Evolutionary conservation across 163 green algal species (phyloP).

Genomic region (Scenedesmus sp.): DNA sequence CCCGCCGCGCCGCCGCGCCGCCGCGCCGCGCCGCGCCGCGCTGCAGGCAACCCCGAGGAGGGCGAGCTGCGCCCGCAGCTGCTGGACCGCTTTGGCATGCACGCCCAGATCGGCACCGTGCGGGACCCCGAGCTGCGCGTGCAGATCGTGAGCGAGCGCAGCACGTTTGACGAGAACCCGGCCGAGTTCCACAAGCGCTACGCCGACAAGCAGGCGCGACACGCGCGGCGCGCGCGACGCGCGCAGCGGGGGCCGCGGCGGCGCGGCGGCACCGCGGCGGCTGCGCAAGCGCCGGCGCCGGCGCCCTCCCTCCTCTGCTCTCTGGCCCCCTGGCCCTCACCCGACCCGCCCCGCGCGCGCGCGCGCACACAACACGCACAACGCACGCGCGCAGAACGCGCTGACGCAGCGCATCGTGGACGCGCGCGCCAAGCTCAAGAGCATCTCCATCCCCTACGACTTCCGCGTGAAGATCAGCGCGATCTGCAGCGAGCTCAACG

Average conservation of each 20-base stretch:
- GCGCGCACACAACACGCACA: no score
- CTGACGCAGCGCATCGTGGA: conserved; percentile 77
- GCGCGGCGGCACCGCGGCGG: not conserved
- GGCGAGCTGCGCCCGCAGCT: conserved; percentile 71
- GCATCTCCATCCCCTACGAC: conserved; percentile 65
- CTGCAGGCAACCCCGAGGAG: conserved; percentile 61
- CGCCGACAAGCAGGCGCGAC: conserved; percentile 52
- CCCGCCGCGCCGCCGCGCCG: no score
- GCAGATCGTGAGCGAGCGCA: conserved; percentile 88
- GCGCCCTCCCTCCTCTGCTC: not conserved
- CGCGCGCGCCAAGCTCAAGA: conserved; percentile 65
- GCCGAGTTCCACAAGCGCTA: conserved; percentile 58
- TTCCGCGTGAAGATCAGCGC: conserved; percentile 80
- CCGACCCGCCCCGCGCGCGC: not conserved
- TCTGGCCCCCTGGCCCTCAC: not conserved
- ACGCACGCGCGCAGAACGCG: conserved; percentile 55
- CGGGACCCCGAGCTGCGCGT: conserved; percentile 79
- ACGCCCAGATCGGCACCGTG: conserved; percentile 85
- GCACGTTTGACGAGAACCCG: conserved; percentile 85
- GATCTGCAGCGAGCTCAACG: conserved; percentile 75
- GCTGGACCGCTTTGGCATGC: conserved; percentile 72
- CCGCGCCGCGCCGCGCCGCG: not conserved
- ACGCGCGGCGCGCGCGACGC: not conserved
- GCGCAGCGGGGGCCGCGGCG: not conserved
- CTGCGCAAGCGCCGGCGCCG: not conserved